phyloP scores from a whole-genome alignment of 805 yeast genomes.

The Hanseniaspora hatyaiensis region DNA sequence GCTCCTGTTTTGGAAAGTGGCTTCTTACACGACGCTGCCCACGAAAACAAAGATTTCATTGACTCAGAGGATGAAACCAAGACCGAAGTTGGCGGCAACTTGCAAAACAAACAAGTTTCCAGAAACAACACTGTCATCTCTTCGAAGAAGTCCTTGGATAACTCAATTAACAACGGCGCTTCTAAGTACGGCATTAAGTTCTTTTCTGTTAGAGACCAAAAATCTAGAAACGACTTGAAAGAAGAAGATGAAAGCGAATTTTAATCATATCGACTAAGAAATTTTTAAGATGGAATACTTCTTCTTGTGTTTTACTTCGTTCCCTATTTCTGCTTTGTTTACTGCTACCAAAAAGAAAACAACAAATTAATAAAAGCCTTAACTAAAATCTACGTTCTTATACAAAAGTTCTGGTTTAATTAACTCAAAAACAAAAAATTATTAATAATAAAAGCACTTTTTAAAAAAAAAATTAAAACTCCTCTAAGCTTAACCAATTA shows the following conservation, averaged over 20 bases:
- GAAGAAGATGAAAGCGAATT: constrained; percentile 31
- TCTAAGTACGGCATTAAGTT: constrained; percentile 52
- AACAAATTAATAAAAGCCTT: no score
- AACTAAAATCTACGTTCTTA: neutral
- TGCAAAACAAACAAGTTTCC: neutral
- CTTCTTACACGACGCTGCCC: neutral
- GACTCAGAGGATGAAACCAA: constrained; percentile 13
- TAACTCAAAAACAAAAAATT: no score
- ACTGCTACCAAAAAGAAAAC: no score
- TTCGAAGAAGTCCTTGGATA: constrained; percentile 15
- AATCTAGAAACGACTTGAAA: constrained; percentile 29
- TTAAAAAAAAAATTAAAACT: no score
- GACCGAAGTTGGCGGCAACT: constrained; percentile 15
- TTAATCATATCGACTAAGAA: neutral
- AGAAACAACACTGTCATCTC: constrained; percentile 17
- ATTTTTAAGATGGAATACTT: neutral
- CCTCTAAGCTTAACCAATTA: no score
- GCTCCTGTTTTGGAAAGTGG: neutral
- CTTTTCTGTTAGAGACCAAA: constrained; percentile 55
- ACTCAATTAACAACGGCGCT: constrained; percentile 21
- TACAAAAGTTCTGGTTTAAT: no score
- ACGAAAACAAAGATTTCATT: neutral
- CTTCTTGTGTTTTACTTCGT: neutral
- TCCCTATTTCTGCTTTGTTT: neutral
- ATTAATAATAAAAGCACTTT: no score